Evolutionary conservation across 345 rosid genomes (phyloP).

Genomic region (Psidium friedrichsthalianum): DNA sequence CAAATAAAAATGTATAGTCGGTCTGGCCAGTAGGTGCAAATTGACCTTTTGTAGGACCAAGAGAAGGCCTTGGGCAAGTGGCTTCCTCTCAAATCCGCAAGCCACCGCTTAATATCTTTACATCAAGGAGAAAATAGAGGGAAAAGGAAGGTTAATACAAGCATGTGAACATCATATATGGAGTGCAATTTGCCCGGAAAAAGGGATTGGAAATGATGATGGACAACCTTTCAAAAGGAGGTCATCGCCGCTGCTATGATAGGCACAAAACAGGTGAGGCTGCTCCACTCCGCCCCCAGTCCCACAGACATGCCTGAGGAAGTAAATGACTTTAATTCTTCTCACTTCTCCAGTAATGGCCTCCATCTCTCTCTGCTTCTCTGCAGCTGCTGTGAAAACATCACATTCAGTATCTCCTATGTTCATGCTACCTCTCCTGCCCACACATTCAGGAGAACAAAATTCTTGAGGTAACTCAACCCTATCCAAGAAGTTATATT

Average conservation of each 20-base stretch:
- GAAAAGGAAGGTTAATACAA: background rate
- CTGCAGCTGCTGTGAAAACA: background rate
- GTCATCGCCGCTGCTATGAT: slow-evolving; percentile 36
- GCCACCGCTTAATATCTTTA: slow-evolving; percentile 71
- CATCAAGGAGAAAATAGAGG: background rate
- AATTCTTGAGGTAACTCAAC: background rate
- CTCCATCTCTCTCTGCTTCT: background rate
- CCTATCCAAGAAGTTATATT: background rate
- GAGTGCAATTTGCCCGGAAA: background rate
- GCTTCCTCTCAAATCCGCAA: slow-evolving; percentile 57
- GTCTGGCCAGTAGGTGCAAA: background rate
- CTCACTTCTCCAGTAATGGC: slow-evolving; percentile 30
- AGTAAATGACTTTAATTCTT: slow-evolving; percentile 55
- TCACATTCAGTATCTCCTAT: background rate
- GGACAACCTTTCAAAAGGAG: slow-evolving; percentile 51
- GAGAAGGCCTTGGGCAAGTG: slow-evolving; percentile 50
- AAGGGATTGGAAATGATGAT: background rate
- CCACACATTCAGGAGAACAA: background rate
- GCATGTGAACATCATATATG: background rate
- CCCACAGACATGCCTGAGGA: slow-evolving; percentile 25
- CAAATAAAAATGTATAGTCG: background rate
- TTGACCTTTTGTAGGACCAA: slow-evolving; percentile 78
- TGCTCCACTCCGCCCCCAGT: slow-evolving; percentile 38
- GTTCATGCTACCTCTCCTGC: background rate
- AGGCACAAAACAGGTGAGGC: slow-evolving; percentile 66